Evolutionary conservation across 2,329 filamentous ascomycete species (phyloP), one percentile per base, ranked within the genome.

Genomic region (Onygenales sp.): DNA sequence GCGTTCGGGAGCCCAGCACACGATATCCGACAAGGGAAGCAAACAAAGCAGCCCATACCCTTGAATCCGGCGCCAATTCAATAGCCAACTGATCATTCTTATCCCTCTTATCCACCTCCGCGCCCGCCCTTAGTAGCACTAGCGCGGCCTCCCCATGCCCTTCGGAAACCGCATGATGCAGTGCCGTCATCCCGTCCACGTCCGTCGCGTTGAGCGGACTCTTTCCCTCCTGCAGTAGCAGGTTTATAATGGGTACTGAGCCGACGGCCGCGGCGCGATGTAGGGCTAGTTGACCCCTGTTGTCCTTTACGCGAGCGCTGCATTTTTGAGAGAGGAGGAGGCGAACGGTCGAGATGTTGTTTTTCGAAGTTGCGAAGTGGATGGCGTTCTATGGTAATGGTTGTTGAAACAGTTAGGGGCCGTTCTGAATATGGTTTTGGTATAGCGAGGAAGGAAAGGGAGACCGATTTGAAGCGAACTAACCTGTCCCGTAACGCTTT

Each of bases 201-300:
- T 98, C 93, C 2, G 86, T 84, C 2, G 89, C 84, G 69, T 95
- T 89, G 27, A 97, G 66, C 0, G 92, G 91, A 59, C 89, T 95
- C 58, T 78, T 79, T 59, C 77, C 78, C 61, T 87, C 81, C 63
- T 87, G 82, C 13, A 96, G 73, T 11, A 98, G 74, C 39, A 95
- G 72, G 61, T 84, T 86, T 47, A 95, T 78, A 74, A 98, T 89
- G 5, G 92, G 90, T n/a, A 86, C 81, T 3, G 86, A 92, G 6
- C 94, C 94, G 3, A 90, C 82, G 2, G 93, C 92, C 0, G 93
- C 92, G 2, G 93, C 93, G 14, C 93, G 83, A 70, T 98, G 94
- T 31, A 98, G 79, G 6, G 94, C 81, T 54, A 96, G 83, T 66
- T 96, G 92, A n/a, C 89, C 88, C 33, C 90, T 81, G 64, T 82